Base-by-base conservation (phyloP, 345 rosid species). In the Moringa oleifera region DNA sequence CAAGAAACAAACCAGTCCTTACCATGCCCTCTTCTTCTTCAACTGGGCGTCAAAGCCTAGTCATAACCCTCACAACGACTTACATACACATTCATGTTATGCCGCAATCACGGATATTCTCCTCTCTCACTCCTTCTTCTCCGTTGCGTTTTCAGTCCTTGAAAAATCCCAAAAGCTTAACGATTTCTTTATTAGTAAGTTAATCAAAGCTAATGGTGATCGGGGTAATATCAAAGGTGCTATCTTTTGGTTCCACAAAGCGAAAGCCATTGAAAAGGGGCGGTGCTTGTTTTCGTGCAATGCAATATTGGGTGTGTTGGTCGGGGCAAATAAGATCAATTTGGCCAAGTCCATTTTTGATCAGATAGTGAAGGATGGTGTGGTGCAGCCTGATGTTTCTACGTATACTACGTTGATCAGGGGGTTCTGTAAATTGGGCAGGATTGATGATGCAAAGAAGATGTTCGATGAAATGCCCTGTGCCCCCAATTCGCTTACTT, bases 391-490 rank as follows among this genome's bases (percentile, higher is more conserved):
- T 21, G 79, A 80, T 46, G 75, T 53, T 20, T 74, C 77, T 18
- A 66, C 79, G 20, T 74, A 74, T 54, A 63, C 81, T 0, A 66
- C 61, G 20, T 66, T 80, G 81, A 80, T 77, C 0, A 68, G 62
- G 17, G 80, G 77, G 3, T 63, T 59, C 11, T 71, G 73, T 22
- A 80, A 74, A 55, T 18, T 57, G 57, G 75, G 77, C 25, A 69
- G 63, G 73, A 25, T 80, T 51, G 75, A 71, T 54, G 23, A 62
- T 63, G 81, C 81, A 23, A 56, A 51, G 51, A 69, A 66, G 76
- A 20, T 77, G 77, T 77, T 80, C 22, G 81, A 77, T 68, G 79
- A 74, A 74, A 80, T 80, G 77, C 4, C n/a, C 18, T 58, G 73
- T 61, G 41, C 57, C 61, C 84, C 72, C 15, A 72, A 74, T 67